Evolutionary conservation across 495 filamentous ascomycete genomes (phyloP).

Genomic region (Xylaria acuta): DNA sequence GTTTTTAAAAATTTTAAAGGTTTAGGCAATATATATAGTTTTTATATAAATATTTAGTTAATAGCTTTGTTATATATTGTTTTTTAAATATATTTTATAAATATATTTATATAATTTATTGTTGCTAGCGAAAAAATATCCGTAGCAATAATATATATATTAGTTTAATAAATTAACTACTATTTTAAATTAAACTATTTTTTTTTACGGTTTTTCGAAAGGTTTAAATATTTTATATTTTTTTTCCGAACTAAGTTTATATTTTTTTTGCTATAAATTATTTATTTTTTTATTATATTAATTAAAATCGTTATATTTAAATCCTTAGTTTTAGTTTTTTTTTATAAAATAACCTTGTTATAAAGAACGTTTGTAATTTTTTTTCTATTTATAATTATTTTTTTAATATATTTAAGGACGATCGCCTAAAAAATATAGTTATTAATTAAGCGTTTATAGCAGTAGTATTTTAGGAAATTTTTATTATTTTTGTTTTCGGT

Average conservation of each 20-base stretch:
- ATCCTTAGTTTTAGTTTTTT: neutral
- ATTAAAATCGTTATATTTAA: neutral
- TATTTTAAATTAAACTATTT: neutral
- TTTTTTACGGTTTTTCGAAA: neutral
- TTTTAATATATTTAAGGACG: slow-evolving; percentile 5
- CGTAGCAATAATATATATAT: neutral
- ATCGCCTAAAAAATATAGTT: too few species aligned
- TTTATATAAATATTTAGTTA: neutral
- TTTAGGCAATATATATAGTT: neutral
- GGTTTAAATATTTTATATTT: neutral
- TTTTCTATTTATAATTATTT: neutral
- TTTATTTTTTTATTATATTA: neutral
- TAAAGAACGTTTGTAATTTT: too few species aligned
- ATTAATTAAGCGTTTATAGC: too few species aligned
- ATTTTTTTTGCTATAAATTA: neutral
- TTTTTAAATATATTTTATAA: neutral
- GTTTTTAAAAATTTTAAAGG: too few species aligned
- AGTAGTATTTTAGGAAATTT: neutral
- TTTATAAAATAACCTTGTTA: neutral
- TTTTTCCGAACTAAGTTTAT: neutral
- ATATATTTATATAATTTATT: neutral
- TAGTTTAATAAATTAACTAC: neutral
- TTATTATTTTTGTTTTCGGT: too few species aligned
- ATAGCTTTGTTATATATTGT: neutral
- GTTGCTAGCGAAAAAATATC: neutral